phyloP scores from a whole-genome alignment of 192 early-diverging fungal genomes.

The Coemansia furcata region DNA sequence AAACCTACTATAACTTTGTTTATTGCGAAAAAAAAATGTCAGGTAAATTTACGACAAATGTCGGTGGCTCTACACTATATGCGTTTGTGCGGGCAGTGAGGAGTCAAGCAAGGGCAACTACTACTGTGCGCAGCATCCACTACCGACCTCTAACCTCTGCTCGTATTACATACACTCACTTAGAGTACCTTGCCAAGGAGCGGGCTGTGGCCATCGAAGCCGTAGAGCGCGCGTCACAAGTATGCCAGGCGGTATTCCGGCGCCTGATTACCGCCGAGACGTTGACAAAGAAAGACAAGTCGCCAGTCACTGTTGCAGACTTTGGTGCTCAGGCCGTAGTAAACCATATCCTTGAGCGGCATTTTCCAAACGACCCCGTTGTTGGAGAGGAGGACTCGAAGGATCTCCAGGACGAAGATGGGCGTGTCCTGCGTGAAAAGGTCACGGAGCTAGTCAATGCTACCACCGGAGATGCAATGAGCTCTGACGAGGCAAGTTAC shows the following conservation, averaged over 20 bases:
- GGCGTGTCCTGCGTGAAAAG: slow-evolving; percentile 64
- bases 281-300: slow-evolving; percentile 90
- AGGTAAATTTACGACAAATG: neutral
- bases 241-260: slow-evolving; percentile 87
- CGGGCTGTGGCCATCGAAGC: slow-evolving; percentile 83
- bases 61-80: neutral
- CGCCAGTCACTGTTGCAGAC: slow-evolving; percentile 98
- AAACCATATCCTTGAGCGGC: slow-evolving; percentile 69
- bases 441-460: slow-evolving; percentile 81
- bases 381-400: slow-evolving; percentile 95
- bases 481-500: slow-evolving; percentile 58
- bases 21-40: neutral
- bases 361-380: slow-evolving; percentile 86
- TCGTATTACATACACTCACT: slow-evolving; percentile 4
- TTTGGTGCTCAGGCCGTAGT: slow-evolving; percentile 95
- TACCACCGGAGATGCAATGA: slow-evolving; percentile 56
- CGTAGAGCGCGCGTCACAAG: slow-evolving; percentile 81
- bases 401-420: slow-evolving; percentile 74
- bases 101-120: neutral
- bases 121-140: neutral
- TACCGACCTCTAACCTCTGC: neutral
- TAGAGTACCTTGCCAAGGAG: slow-evolving; percentile 62
- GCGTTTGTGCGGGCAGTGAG: neutral
- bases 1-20: neutral
- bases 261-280: slow-evolving; percentile 76